Percentiles rank a stretch among this genome's conserved stretches.
Evolutionary conservation across 345 rosid species (phyloP).

Genomic region (Barbarea vulgaris): DNA sequence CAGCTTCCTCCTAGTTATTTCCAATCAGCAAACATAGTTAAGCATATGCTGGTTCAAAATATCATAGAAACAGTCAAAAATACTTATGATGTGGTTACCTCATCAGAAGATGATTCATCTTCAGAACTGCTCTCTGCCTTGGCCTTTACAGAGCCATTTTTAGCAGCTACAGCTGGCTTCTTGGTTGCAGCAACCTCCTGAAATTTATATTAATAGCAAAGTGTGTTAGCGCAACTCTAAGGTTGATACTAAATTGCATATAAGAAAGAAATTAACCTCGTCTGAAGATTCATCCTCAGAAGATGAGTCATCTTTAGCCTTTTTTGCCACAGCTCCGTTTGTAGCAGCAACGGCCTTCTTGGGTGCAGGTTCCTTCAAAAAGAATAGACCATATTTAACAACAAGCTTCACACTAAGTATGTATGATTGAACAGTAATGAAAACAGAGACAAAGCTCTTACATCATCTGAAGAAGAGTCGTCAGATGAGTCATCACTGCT

Average conservation of each 20-base stretch:
- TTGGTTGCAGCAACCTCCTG: conserved; percentile 37
- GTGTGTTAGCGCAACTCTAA: neutral
- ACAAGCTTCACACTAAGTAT: neutral
- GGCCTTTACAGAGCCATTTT: conserved; percentile 48
- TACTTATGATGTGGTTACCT: conserved; percentile 25
- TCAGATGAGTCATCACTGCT: conserved; percentile 46
- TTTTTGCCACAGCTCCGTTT: conserved; percentile 49
- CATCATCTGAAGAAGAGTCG: conserved; percentile 39
- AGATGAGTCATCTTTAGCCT: conserved; percentile 51
- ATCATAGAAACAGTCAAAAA: neutral
- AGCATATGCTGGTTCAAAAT: neutral
- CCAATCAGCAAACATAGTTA: neutral
- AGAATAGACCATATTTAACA: neutral
- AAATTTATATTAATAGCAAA: neutral
- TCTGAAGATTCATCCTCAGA: conserved; percentile 55
- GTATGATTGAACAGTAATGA: neutral
- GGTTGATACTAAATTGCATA: neutral
- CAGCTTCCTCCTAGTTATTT: conserved; percentile 47
- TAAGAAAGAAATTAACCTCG: conserved; percentile 2
- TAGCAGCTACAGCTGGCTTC: conserved; percentile 42
- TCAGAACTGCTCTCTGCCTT: conserved; percentile 47
- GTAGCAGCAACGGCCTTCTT: conserved; percentile 46
- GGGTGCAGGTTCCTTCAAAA: conserved; percentile 34
- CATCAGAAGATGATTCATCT: conserved; percentile 49
- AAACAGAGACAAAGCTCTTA: neutral